Evolutionary conservation across 176 grass and related monocot species (phyloP), one percentile per base, ranked within the genome.

Genomic region (Oryza brachyantha): DNA sequence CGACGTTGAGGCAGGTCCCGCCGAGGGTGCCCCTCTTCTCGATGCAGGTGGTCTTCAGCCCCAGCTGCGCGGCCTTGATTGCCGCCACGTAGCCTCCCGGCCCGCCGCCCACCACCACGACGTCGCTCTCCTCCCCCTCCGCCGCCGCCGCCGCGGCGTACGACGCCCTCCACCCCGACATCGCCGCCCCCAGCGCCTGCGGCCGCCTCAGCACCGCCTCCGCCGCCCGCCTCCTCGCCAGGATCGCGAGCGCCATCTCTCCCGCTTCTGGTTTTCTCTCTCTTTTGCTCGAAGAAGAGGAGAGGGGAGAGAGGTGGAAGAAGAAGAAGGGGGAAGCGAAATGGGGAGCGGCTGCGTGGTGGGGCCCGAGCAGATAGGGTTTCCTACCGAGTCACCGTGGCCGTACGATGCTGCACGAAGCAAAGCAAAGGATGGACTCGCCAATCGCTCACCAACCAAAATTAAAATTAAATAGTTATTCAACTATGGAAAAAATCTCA

Each of bases 11-110:
- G 82, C 88, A 97, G 61, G 94, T 97, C 4, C 94, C 94, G 11
- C 94, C 94, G 38, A 97, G 88, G 16, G 88, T 14, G 4, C 91
- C 94, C 61, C 91, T 75, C 86, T 97, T 97, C 84, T 97, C 94
- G 88, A 97, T 91, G 86, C 91, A 97, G 41, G 94, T 97, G 59
- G 94, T 97, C 66, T 91, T 93, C 31, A 97, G 86, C 32, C 94
- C 94, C 74, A 97, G 46, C 84, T 93, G 94, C 64, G 91, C 84
- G 22, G 91, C 91, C 86, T 93, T 97, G 86, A 97, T 93, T 48
- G 94, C 94, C 21, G 91, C 91, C 36, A 97, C 94, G 78, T 97
- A 97, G 16, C 94, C 94, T 3, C 91, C 91, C 5, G 94, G 91
- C 48, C 94, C 88, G n/a, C 94, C 94, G 29, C 94, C 94, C 43